phyloP scores from a whole-genome alignment of 176 grass and related monocot species.

The Metroxylon sagu region DNA sequence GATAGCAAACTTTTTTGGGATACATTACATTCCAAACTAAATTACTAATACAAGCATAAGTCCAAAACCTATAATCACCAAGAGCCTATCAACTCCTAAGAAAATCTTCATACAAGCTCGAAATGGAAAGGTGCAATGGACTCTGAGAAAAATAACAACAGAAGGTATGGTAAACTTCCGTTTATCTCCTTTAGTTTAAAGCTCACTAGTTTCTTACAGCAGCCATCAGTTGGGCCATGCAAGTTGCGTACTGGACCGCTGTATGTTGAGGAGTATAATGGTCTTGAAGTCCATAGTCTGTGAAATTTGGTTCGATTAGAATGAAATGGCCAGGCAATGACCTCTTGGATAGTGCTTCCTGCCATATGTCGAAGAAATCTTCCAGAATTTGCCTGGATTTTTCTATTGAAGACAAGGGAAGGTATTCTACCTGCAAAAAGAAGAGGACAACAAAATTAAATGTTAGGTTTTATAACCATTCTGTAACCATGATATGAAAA shows the following conservation, averaged over 20 bases:
- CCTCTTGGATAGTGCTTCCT: conserved; percentile 53
- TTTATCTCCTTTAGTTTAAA: background rate
- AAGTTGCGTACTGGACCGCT: conserved; percentile 61
- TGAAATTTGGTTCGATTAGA: conserved; percentile 52
- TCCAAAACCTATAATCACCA: too few relatives aligned
- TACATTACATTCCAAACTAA: too few relatives aligned
- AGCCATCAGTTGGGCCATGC: conserved; percentile 63
- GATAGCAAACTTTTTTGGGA: too few relatives aligned
- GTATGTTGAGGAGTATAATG: conserved; percentile 77
- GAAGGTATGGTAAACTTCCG: too few relatives aligned
- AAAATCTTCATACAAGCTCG: too few relatives aligned
- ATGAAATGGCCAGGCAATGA: conserved; percentile 72
- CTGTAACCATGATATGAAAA: too few relatives aligned
- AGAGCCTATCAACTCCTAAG: too few relatives aligned
- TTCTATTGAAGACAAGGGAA: conserved; percentile 76
- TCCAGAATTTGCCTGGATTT: conserved; percentile 68
- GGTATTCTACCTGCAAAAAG: conserved; percentile 71
- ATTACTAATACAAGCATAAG: too few relatives aligned
- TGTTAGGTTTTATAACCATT: background rate
- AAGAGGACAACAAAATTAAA: conserved; percentile 12
- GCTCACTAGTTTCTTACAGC: conserved; percentile 32
- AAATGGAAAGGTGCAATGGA: too few relatives aligned
- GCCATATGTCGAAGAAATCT: conserved; percentile 90
- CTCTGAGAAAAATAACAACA: too few relatives aligned
- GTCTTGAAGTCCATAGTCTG: conserved; percentile 68